Base-by-base conservation (phyloP, 192 early-diverging fungal genomes). In the Lobulomyces angularis region DNA sequence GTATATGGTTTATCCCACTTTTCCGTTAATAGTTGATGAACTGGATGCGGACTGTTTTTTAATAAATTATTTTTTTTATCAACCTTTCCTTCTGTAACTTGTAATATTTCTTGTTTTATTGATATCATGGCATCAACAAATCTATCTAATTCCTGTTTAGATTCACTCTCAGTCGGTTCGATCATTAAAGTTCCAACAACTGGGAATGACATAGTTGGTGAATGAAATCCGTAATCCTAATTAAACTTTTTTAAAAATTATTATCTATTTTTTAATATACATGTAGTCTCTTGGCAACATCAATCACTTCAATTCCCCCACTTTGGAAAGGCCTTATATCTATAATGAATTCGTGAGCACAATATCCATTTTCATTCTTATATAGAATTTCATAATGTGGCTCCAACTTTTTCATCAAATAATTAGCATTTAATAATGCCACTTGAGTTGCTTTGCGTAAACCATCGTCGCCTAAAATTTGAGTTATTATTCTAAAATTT, bases 151-250 rank as follows among this genome's bases (percentile, higher is more conserved):
- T 98, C 95, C 48, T 62, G 76, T 55, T 82, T 80, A 50, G 75
- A 69, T 63, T 98, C 95, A 43, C 88, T 92, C 58, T 98, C 95
- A 35, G 95, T 98, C 12, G 95, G 95, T 69, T 98, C 95, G 51
- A 98, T 81, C 95, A 98, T 98, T 35, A 98, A 79, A 8, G 95
- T 98, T 77, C 95, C 93, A 46, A 86, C 69, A 18, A 96, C 92
- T 17, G 95, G 95, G 82, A 90, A 98, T 14, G 90, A 94, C 95
- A 98, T 98, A 56, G 95, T 98, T 25, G 95, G 95, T 25, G 77
- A 80, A 66, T 98, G 95, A 75, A 98, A 98, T 17, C 91, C 88
- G 56, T 96, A 98, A 65, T 98, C 95, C 64, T 92, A 83, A 36
- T 18, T 31, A 41, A 45, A 7, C 22, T n/a, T 3, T n/a, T 12